Base-by-base conservation (phyloP, 352 stramenopile species). In the Aphanomyces invadans region DNA sequence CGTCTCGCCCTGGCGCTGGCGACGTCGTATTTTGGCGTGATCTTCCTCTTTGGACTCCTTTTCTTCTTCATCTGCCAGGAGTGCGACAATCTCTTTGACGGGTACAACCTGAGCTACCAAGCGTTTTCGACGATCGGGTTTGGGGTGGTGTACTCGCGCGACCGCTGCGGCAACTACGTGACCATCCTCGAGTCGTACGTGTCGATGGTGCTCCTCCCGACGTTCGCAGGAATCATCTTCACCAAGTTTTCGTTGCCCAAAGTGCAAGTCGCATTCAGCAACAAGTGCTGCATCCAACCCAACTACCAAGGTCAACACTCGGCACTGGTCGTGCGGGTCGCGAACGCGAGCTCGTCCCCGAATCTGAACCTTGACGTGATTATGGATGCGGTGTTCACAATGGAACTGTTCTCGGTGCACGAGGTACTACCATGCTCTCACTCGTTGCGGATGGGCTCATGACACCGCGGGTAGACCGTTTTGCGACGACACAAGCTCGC, bases 51-150 rank as follows among this genome's bases (percentile, higher is more conserved):
- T 19, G 60, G 21, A 0, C 11, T 29, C 60, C 84, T 87, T 57
- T 88, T 91, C 55, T 78, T 88, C 39, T 64, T 78, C 23, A 88
- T 93, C 31, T 93, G 84, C 62, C 66, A 75, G 38, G 80, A 91
- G 28, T 81, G 80, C 0, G 73, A 70, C 21, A 65, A 66, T 26
- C 83, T 88, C 44, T 76, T 87, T n/a, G 73, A 79, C 33, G 73
- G 79, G 2, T 88, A 89, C 52, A 77, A 89, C 59, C 49, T 91
- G 38, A 90, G 79, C 52, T 93, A 93, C 67, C 84, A 93, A 70
- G 90, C 84, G 1, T 93, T 91, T 64, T 90, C 81, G 15, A 93
- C 84, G 4, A 91, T 93, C 67, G 84, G 84, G 42, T 93, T 90
- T 65, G 84, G 84, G 23, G 70, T 90, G 23, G 77, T 91, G 29